Percentiles rank a stretch among this genome's conserved stretches.
Conservation (phyloP, 1,284 basidiomycete genomes). For the Wolfiporia cocos region DNA sequence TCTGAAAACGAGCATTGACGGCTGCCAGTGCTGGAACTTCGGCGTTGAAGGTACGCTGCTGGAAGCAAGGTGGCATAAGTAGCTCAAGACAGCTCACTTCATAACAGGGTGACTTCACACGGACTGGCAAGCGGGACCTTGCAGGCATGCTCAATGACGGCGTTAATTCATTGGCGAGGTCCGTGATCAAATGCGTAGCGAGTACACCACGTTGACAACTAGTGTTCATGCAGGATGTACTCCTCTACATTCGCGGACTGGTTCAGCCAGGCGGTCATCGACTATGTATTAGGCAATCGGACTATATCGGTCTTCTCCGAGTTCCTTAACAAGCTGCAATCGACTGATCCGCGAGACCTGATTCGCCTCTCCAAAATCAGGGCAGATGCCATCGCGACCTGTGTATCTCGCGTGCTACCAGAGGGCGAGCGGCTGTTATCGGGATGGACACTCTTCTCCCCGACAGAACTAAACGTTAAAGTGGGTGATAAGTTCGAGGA, state of each 20-base stretch:
- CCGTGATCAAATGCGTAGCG: conserved; percentile 7
- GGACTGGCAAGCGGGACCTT: conserved; percentile 91
- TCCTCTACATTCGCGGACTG: conserved; percentile 89
- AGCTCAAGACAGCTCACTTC: neutral
- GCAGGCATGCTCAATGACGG: conserved; percentile 90
- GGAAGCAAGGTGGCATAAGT: neutral
- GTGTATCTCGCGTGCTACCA: conserved; percentile 71
- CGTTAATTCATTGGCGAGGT: conserved; percentile 84
- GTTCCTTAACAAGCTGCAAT: conserved; percentile 81
- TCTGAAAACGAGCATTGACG: neutral
- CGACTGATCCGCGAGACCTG: conserved; percentile 85
- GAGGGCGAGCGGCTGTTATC: conserved; percentile 78
- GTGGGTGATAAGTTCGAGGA: conserved; percentile 84
- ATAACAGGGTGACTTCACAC: conserved; percentile 85
- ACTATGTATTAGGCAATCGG: conserved; percentile 87
- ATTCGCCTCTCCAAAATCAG: conserved; percentile 85
- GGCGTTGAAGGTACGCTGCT: conserved; percentile 64
- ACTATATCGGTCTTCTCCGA: conserved; percentile 85
- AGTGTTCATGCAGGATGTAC: conserved; percentile 52
- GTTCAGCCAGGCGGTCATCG: conserved; percentile 93
- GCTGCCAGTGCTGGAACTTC: conserved; percentile 74
- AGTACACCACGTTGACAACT: neutral
- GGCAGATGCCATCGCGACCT: conserved; percentile 85
- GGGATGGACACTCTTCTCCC: conserved; percentile 92
- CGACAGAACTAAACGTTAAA: conserved; percentile 68